These are phyloP conservation scores for Selenicereus undatus DNA, from an alignment of 148 eudicot species.

Conservation along the genomic window DNA sequence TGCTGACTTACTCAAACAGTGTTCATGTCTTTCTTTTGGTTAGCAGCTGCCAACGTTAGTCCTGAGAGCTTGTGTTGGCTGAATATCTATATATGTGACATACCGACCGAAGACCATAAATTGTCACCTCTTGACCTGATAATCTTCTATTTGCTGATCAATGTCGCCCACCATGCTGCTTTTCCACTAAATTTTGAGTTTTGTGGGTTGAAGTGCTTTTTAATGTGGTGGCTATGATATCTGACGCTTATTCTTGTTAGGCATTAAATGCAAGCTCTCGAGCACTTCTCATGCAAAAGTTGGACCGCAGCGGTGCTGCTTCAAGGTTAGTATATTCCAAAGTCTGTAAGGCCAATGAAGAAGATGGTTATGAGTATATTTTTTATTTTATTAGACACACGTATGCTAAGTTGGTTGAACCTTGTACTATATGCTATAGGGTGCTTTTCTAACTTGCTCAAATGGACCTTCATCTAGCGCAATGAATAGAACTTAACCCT, in stretches of 20 bases:
- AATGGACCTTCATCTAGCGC: neutral
- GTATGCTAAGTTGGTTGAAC: neutral
- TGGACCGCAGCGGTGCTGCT: slow-evolving; percentile 73
- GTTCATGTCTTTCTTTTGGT: neutral
- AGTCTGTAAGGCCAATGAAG: neutral
- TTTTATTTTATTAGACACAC: neutral
- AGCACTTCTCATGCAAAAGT: slow-evolving; percentile 81
- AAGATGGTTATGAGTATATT: neutral
- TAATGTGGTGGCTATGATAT: neutral
- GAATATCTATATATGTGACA: neutral
- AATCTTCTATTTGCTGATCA: neutral
- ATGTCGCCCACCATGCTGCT: neutral
- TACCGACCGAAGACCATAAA: neutral
- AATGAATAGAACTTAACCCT: neutral
- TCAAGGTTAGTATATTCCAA: slow-evolving; percentile 44
- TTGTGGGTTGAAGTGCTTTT: neutral
- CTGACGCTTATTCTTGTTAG: slow-evolving; percentile 29
- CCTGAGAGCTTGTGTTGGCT: neutral
- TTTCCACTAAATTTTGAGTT: neutral
- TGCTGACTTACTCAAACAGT: neutral
- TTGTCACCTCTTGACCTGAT: neutral
- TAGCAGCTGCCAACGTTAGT: neutral
- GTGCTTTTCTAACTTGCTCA: neutral
- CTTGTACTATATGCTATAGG: neutral
- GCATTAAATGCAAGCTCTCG: slow-evolving; percentile 83